Conservation (phyloP, 2,329 filamentous ascomycete species). For the Paecilomyces formosus region DNA sequence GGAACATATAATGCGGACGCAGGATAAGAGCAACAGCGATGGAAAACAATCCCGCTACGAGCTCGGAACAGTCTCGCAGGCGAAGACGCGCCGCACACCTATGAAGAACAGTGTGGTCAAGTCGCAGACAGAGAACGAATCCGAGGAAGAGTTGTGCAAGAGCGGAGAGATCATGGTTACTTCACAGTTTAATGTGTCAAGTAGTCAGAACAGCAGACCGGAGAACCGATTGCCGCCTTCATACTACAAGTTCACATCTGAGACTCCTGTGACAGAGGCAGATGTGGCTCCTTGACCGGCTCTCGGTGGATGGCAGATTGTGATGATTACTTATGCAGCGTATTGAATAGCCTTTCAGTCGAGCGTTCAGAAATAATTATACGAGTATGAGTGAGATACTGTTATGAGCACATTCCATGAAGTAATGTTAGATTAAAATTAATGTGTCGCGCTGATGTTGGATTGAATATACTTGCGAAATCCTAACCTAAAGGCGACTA, state of each 20-base stretch:
- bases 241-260: neutral
- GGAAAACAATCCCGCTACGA: neutral
- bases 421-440: too few relatives aligned
- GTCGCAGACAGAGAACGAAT: neutral
- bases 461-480: too few relatives aligned
- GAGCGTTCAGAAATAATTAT: neutral
- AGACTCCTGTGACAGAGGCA: neutral
- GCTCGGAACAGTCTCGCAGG: neutral
- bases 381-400: neutral
- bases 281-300: neutral
- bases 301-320: neutral
- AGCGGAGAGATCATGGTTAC: neutral
- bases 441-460: too few relatives aligned
- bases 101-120: neutral
- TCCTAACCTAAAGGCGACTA: too few relatives aligned
- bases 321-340: neutral
- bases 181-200: neutral
- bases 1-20: neutral
- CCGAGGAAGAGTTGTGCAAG: neutral
- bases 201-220: neutral
- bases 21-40: neutral
- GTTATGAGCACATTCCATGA: neutral
- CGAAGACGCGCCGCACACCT: neutral
- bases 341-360: neutral
- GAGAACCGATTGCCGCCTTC: neutral